Percentiles rank a stretch among this genome's conserved stretches.
These are phyloP conservation scores for Multifurca ochricompacta DNA, from an alignment of 768 basidiomycete genomes.

Conservation along the genomic window DNA sequence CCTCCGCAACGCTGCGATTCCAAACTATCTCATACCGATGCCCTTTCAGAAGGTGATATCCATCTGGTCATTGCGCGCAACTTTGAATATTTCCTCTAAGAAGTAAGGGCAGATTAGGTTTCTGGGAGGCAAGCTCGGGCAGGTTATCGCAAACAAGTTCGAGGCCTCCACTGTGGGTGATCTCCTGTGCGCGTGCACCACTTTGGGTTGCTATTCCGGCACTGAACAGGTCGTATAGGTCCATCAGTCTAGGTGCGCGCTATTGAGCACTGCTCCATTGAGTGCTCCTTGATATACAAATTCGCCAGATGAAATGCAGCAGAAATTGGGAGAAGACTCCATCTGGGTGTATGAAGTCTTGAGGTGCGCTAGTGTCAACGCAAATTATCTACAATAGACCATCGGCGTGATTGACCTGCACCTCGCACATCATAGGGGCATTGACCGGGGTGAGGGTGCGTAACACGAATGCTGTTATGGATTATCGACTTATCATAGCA, in stretches of 20 bases:
- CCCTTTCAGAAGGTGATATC: slow-evolving; percentile 46
- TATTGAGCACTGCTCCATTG: neutral
- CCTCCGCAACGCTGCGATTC: slow-evolving; percentile 74
- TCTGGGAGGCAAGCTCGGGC: slow-evolving; percentile 90
- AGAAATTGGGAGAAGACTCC: slow-evolving; percentile 70
- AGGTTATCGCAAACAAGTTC: slow-evolving; percentile 79
- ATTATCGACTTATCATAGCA: neutral
- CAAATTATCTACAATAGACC: neutral
- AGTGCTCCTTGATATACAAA: neutral
- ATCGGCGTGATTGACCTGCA: neutral
- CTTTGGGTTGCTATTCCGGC: neutral
- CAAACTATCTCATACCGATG: slow-evolving; percentile 75
- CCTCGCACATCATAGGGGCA: slow-evolving; percentile 45
- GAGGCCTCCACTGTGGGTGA: slow-evolving; percentile 87
- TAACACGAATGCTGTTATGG: neutral
- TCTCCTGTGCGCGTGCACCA: slow-evolving; percentile 54
- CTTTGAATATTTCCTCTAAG: neutral
- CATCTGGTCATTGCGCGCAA: neutral
- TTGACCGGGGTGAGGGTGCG: slow-evolving; percentile 82
- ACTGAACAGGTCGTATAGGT: slow-evolving; percentile 30
- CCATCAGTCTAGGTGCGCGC: slow-evolving; percentile 46
- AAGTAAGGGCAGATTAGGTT: slow-evolving; percentile 65
- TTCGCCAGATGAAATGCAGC: slow-evolving; percentile 33
- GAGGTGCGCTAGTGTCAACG: slow-evolving; percentile 42
- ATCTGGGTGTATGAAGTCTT: slow-evolving; percentile 92